These are phyloP conservation scores for Termitomyces sp. DNA, from an alignment of 768 basidiomycete genomes.

Conservation along the genomic window DNA sequence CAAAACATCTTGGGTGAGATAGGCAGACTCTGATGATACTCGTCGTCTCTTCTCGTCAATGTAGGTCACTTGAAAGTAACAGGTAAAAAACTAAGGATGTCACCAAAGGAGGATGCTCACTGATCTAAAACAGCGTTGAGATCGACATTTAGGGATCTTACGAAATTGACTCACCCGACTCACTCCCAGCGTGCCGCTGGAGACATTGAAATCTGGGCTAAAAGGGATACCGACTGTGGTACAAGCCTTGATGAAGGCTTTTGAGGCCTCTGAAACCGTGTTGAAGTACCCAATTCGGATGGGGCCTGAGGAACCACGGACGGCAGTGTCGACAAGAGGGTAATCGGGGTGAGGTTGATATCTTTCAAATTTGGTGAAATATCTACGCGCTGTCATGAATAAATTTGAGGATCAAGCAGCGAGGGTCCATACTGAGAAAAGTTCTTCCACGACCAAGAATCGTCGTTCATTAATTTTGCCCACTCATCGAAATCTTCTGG, in stretches of 20 bases:
- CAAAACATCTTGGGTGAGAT: slow-evolving; percentile 62
- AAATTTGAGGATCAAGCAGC: not conserved
- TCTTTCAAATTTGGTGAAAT: slow-evolving; percentile 66
- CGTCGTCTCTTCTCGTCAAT: slow-evolving; percentile 48
- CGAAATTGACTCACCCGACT: slow-evolving; percentile 42
- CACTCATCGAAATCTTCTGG: slow-evolving; percentile 73
- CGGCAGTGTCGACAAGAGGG: slow-evolving; percentile 45
- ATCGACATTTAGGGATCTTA: not conserved
- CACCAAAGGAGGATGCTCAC: slow-evolving; percentile 24
- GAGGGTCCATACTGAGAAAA: slow-evolving; percentile 36
- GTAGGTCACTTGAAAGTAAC: slow-evolving; percentile 54
- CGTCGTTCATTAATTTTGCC: slow-evolving; percentile 49
- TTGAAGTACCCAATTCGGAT: slow-evolving; percentile 58
- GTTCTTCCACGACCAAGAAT: slow-evolving; percentile 60
- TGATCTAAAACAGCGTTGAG: slow-evolving; percentile 29
- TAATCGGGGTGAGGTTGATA: slow-evolving; percentile 48
- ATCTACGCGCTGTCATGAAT: slow-evolving; percentile 31
- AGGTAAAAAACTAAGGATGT: not conserved
- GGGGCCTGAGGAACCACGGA: slow-evolving; percentile 51
- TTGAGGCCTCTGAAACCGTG: slow-evolving; percentile 37
- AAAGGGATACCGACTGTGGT: slow-evolving; percentile 50
- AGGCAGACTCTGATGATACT: slow-evolving; percentile 62
- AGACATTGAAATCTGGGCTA: slow-evolving; percentile 60
- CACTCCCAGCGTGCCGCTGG: slow-evolving; percentile 55
- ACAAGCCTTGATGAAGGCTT: slow-evolving; percentile 56